These are phyloP conservation scores for Podospora australis DNA, from an alignment of 495 filamentous ascomycete species.

Conservation along the genomic window DNA sequence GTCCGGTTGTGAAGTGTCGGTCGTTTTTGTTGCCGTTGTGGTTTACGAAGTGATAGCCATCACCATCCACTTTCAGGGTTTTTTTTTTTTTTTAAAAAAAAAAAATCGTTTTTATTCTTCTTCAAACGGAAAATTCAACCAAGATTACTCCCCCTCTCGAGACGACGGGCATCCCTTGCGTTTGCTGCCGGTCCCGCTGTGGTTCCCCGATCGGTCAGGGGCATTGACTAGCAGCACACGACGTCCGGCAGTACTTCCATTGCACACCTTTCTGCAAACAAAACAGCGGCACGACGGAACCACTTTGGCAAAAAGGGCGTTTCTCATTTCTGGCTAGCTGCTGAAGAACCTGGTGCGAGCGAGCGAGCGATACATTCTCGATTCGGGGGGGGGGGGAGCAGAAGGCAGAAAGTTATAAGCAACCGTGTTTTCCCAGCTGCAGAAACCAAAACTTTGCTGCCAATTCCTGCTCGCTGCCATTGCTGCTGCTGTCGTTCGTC, in stretches of 20 bases:
- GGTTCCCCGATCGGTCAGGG: constrained; percentile 12
- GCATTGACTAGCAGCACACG: constrained; percentile 4
- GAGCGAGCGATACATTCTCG: constrained; percentile 1
- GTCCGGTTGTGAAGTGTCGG: constrained; percentile 4
- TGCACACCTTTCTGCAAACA: not conserved
- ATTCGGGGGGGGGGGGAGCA: constrained; percentile 1
- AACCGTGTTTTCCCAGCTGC: constrained; percentile 3
- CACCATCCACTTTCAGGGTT: not conserved
- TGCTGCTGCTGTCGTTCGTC: too few species aligned
- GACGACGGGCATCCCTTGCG: too few species aligned
- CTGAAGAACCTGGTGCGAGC: too few species aligned
- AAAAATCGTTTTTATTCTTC: too few species aligned
- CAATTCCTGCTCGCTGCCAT: not conserved
- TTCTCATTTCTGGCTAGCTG: not conserved
- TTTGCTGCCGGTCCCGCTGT: constrained; percentile 4
- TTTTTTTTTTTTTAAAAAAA: constrained; percentile 3
- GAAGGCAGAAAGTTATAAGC: constrained; percentile 9
- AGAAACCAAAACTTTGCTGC: too few species aligned
- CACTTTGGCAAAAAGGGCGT: not conserved
- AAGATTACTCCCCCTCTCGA: too few species aligned
- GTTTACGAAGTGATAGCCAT: too few species aligned
- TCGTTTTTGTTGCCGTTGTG: too few species aligned
- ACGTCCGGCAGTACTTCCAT: constrained; percentile 14
- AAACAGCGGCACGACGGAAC: not conserved
- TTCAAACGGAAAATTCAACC: too few species aligned